phyloP scores from a whole-genome alignment of 305 asterid genomes.

The Rubia tinctorum region DNA sequence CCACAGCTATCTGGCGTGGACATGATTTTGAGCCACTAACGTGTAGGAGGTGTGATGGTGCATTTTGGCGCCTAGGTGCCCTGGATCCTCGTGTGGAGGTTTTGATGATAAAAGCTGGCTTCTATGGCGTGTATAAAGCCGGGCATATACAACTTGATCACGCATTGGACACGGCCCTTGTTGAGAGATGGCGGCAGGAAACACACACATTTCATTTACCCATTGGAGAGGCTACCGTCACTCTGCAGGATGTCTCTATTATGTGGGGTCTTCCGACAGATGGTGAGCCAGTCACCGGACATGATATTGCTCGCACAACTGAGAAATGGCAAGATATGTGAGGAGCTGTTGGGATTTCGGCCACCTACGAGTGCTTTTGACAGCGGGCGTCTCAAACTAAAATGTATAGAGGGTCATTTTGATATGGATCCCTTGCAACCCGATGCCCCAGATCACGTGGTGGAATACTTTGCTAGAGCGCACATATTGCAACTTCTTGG shows the following conservation, averaged over 20 bases:
- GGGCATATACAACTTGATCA: slow-evolving; percentile 83
- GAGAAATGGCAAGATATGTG: slow-evolving; percentile 83
- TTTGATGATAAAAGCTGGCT: slow-evolving; percentile 71
- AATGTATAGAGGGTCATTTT: slow-evolving; percentile 67
- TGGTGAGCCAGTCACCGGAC: slow-evolving; percentile 71
- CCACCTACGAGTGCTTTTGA: slow-evolving; percentile 74
- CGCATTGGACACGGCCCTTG: slow-evolving; percentile 72
- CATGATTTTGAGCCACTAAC: slow-evolving; percentile 80
- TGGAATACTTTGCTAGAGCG: slow-evolving; percentile 61
- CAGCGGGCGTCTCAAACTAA: slow-evolving; percentile 71
- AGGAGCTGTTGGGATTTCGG: slow-evolving; percentile 63
- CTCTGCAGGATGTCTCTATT: slow-evolving; percentile 65
- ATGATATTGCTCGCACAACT: slow-evolving; percentile 66
- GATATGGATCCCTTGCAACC: slow-evolving; percentile 48
- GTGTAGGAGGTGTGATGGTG: slow-evolving; percentile 81
- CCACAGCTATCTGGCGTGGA: slow-evolving; percentile 73
- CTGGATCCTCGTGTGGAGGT: slow-evolving; percentile 65
- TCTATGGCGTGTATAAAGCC: slow-evolving; percentile 77
- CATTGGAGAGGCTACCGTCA: slow-evolving; percentile 73
- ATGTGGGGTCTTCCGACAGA: slow-evolving; percentile 84
- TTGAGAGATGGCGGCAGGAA: slow-evolving; percentile 90
- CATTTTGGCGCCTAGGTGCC: slow-evolving; percentile 76
- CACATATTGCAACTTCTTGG: slow-evolving; percentile 27
- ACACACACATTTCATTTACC: slow-evolving; percentile 86
- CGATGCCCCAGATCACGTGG: slow-evolving; percentile 55